Percentiles rank a stretch among this genome's conserved stretches.
Conservation (phyloP, 208 protist species). For the Trypanosoma vivax region DNA sequence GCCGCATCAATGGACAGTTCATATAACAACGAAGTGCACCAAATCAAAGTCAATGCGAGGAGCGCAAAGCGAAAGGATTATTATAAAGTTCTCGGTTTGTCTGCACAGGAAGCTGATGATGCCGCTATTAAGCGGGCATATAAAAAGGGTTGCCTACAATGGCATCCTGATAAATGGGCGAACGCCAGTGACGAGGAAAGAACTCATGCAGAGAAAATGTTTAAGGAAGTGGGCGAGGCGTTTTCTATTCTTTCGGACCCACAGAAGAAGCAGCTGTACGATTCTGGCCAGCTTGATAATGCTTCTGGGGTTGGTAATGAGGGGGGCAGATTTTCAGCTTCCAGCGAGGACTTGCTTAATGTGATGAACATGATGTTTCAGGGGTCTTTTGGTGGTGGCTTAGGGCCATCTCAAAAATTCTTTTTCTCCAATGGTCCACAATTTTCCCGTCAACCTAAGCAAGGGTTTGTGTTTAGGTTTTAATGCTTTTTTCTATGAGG, state of each 20-base stretch:
- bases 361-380: conserved; percentile 68
- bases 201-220: conserved; percentile 34
- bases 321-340: conserved; percentile 8
- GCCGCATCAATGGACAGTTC: conserved; percentile 62
- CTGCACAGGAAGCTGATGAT: conserved; percentile 25
- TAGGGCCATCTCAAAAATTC: conserved; percentile 10
- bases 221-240: conserved; percentile 47
- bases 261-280: conserved; percentile 86
- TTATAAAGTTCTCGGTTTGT: conserved; percentile 86
- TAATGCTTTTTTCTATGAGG: conserved; percentile 18
- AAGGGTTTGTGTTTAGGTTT: conserved; percentile 21
- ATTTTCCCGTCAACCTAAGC: conserved; percentile 7
- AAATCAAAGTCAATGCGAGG: conserved; percentile 53
- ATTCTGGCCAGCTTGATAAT: conserved; percentile 83
- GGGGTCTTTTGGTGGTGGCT: conserved; percentile 20
- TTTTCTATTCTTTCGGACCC: conserved; percentile 84
- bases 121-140: conserved; percentile 51
- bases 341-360: conserved; percentile 35
- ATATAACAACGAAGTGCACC: conserved; percentile 54
- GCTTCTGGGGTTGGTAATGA: conserved; percentile 53
- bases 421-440: conserved; percentile 18
- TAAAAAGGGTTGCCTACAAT: conserved; percentile 26
- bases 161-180: conserved; percentile 60
- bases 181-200: conserved; percentile 31
- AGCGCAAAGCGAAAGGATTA: conserved; percentile 84